Base-by-base conservation (phyloP, 1,284 basidiomycete species). In the Cryptococcus hybrid region DNA sequence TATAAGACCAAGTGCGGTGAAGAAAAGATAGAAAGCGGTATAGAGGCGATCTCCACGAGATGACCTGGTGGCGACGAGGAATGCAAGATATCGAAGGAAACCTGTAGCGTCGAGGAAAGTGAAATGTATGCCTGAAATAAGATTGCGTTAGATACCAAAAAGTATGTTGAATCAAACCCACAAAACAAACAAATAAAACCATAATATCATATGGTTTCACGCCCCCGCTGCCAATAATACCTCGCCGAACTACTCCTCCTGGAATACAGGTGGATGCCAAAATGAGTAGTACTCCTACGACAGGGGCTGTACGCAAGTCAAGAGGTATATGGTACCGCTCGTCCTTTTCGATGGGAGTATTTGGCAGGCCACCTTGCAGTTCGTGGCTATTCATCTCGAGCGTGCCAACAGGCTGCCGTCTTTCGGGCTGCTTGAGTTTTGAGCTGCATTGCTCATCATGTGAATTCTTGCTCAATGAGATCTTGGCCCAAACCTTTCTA, bases 151-250 rank as follows among this genome's bases (percentile, higher is more conserved):
- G 18, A 15, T 8, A 18, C 39, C 37, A n/a, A 38, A 3, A 4
- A 4, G 3, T 11, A 30, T 3, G 7, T 13, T 36, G 40, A 8
- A 24, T 40, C 2, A 3, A 12, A 74, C 79, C 59, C 57, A 83
- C 84, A 54, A 98, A 82, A 1, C 89, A 90, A 63, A 92, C 86
- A 79, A 98, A 97, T 3, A 98, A 81, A 35, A 91, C 89, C 75
- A 98, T 85, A 60, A 98, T 92, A 74, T 96, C 92, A 69, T 94
- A 90, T 0, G 95, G 94, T 64, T 90, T 84, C 43, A 97, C 84
- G 2, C 88, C 88, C 50, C 87, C 79, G 18, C 88, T 88, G 3
- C 78, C 78, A 0, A 82, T 80, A 43, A 84, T 82, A 9, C 93
- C 93, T 55, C 84, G 79, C 5, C 85, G 82, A 34, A 95, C 71